Evolutionary conservation across 176 grass and related monocot species (phyloP).

Genomic region (Poa annua): DNA sequence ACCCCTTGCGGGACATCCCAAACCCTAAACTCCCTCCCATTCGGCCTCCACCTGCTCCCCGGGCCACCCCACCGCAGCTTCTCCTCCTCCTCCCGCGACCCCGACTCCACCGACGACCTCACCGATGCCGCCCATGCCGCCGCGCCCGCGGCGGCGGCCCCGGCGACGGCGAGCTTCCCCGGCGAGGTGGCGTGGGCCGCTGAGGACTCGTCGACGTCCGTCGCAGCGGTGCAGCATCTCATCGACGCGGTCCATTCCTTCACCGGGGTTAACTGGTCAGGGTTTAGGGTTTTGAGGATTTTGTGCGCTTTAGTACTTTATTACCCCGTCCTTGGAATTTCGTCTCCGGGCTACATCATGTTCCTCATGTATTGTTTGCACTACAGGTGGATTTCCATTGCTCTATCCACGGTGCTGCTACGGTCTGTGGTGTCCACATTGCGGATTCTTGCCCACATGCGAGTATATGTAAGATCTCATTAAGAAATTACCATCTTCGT

Average conservation of each 20-base stretch:
- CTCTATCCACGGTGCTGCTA: slow-evolving; percentile 2
- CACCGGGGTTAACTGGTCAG: slow-evolving; percentile 58
- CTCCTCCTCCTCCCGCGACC: slow-evolving; percentile 8
- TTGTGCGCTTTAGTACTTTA: background rate
- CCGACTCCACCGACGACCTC: slow-evolving; percentile 31
- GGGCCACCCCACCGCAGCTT: background rate
- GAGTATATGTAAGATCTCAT: background rate
- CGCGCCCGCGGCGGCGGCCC: background rate
- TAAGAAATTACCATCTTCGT: background rate
- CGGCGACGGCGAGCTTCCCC: slow-evolving; percentile 33
- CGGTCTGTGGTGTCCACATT: background rate
- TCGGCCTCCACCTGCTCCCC: background rate
- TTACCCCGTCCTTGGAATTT: background rate
- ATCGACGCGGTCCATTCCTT: slow-evolving; percentile 50
- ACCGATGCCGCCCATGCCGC: slow-evolving; percentile 10
- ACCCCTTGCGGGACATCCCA: background rate
- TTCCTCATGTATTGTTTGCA: slow-evolving; percentile 8
- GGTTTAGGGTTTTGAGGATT: slow-evolving; percentile 20
- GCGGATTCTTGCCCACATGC: background rate
- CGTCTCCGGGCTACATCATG: background rate
- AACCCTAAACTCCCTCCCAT: background rate
- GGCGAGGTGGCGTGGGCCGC: slow-evolving; percentile 53
- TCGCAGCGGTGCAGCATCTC: slow-evolving; percentile 48
- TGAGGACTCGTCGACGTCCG: slow-evolving; percentile 36
- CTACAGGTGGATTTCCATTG: slow-evolving; percentile 23